Evolutionary conservation across 83 land plant species (phyloP).

Genomic region (Diphasiastrum complanatum): DNA sequence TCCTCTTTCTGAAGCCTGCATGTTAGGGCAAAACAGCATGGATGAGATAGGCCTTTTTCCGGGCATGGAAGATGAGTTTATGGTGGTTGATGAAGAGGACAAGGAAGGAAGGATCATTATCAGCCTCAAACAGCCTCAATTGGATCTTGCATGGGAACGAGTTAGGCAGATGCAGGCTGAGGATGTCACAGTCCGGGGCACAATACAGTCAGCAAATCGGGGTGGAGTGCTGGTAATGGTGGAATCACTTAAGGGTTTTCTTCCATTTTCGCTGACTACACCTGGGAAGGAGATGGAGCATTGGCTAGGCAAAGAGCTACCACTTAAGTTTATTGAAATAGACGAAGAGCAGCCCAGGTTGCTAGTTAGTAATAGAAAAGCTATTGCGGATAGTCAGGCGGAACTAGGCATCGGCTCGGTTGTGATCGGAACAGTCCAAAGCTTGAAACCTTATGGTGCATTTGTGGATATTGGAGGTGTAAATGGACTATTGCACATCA

Average conservation of each 20-base stretch:
- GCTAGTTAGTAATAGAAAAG: constrained; percentile 88
- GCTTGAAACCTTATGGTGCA: constrained; percentile 93
- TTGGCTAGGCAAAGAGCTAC: constrained; percentile 62
- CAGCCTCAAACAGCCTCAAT: constrained; percentile 56
- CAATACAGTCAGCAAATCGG: constrained; percentile 70
- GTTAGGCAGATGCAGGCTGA: constrained; percentile 86
- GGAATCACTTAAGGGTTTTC: constrained; percentile 78
- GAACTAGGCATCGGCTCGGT: constrained; percentile 90
- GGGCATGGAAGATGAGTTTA: constrained; percentile 66
- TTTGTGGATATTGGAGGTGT: constrained; percentile 92
- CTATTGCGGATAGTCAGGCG: constrained; percentile 82
- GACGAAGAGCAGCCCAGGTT: constrained; percentile 88
- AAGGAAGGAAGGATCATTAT: constrained; percentile 59
- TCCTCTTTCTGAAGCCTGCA: constrained; percentile 68
- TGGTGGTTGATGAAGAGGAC: constrained; percentile 58
- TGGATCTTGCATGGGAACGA: constrained; percentile 86
- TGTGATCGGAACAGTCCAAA: constrained; percentile 81
- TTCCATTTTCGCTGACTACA: constrained; percentile 91
- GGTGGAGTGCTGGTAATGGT: constrained; percentile 80
- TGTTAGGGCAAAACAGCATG: constrained; percentile 52
- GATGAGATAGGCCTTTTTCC: constrained; percentile 69
- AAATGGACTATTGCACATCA: constrained; percentile 89
- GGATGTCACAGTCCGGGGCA: constrained; percentile 67
- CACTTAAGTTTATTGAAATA: constrained; percentile 84
- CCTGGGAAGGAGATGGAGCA: constrained; percentile 59